phyloP scores from a whole-genome alignment of 176 grass and related monocot genomes.

The Hyparrhenia diplandra region DNA sequence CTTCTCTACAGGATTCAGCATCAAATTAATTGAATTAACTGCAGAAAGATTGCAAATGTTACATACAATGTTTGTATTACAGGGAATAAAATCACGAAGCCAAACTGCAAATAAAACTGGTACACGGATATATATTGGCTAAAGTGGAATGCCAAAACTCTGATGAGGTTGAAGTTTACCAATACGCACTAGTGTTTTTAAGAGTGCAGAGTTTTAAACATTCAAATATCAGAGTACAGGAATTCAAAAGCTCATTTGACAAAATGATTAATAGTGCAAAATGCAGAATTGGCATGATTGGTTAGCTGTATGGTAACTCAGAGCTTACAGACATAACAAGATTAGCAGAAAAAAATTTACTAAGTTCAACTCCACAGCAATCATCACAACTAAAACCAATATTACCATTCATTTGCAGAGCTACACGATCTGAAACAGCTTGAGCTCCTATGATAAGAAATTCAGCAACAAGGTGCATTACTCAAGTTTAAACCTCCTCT shows the following conservation, averaged over 20 bases:
- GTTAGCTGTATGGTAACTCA: neutral
- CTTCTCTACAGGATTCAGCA: neutral
- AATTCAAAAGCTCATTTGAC: neutral
- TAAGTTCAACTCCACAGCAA: neutral
- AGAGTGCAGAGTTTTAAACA: neutral
- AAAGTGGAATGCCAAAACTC: neutral
- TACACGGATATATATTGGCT: neutral
- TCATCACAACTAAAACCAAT: neutral
- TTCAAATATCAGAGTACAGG: neutral
- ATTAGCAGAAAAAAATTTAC: neutral
- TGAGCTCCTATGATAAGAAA: neutral
- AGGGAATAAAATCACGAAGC: neutral
- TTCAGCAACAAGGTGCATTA: neutral
- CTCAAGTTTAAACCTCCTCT: neutral
- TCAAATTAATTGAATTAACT: neutral
- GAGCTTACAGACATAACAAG: too few relatives aligned
- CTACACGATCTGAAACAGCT: neutral
- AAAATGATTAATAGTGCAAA: too few relatives aligned
- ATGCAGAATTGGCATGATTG: neutral
- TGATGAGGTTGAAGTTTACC: neutral
- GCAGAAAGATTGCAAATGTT: neutral
- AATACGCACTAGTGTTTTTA: neutral
- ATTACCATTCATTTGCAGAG: neutral
- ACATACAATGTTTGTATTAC: neutral
- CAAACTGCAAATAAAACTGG: neutral